Conservation (phyloP, 2,329 filamentous ascomycete species). For the Ceratocystis harringtonii region DNA sequence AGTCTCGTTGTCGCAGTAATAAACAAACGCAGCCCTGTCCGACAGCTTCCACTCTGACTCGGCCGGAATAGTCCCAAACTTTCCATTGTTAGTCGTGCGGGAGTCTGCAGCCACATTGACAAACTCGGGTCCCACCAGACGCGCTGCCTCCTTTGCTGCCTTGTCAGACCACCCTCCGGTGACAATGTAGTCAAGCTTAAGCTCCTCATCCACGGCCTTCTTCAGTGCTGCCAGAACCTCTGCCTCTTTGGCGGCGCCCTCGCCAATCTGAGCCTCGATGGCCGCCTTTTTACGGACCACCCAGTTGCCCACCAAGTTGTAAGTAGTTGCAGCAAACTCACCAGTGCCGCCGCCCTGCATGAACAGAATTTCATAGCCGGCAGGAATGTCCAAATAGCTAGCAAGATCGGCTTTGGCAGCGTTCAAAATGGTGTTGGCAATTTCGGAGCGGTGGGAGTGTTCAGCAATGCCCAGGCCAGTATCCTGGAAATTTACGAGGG, state of each 20-base stretch:
- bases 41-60: conserved; percentile 64
- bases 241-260: conserved; percentile 30
- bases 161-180: conserved; percentile 84
- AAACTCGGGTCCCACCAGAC: conserved; percentile 60
- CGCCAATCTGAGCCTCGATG: conserved; percentile 40
- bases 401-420: conserved; percentile 61
- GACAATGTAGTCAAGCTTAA: conserved; percentile 78
- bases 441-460: conserved; percentile 71
- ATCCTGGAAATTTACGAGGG: conserved; percentile 66
- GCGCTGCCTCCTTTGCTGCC: conserved; percentile 65
- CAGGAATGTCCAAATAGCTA: conserved; percentile 63
- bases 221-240: conserved; percentile 38
- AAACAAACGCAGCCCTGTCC: conserved; percentile 56
- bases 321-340: conserved; percentile 68
- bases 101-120: conserved; percentile 68
- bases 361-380: conserved; percentile 76
- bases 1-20: conserved; percentile 89
- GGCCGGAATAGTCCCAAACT: conserved; percentile 71
- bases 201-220: conserved; percentile 48
- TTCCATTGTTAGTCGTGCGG: conserved; percentile 52
- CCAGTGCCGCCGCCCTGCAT: conserved; percentile 78
- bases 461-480: conserved; percentile 78
- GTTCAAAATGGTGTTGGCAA: conserved; percentile 65
- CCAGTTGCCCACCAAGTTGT: conserved; percentile 76
- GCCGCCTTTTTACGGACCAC: conserved; percentile 51